These are phyloP conservation scores for Ogataea saltuana DNA, from an alignment of 805 yeast genomes.

Conservation along the genomic window DNA sequence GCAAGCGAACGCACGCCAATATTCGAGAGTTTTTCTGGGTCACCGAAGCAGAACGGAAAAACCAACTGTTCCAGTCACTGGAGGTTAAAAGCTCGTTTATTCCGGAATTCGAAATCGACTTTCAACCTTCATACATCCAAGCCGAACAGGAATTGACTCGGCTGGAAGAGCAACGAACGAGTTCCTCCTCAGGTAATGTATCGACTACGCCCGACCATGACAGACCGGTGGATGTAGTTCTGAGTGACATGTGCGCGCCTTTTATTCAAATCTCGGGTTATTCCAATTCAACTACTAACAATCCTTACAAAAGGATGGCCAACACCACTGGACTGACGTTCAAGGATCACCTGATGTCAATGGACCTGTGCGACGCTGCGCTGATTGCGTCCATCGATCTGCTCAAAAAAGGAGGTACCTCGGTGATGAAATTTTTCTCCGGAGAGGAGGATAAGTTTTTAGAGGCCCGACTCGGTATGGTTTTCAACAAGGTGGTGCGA, in stretches of 20 bases:
- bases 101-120: constrained; percentile 15
- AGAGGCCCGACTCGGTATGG: constrained; percentile 55
- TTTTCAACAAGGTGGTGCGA: constrained; percentile 63
- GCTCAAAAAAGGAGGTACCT: constrained; percentile 67
- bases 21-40: constrained; percentile 51
- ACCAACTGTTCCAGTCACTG: constrained; percentile 15
- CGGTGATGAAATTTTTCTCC: constrained; percentile 81
- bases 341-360: constrained; percentile 79
- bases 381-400: constrained; percentile 70
- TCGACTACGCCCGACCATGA: constrained; percentile 12
- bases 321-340: constrained; percentile 83
- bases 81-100: constrained; percentile 17
- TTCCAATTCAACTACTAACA: constrained; percentile 69
- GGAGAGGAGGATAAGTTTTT: constrained; percentile 75
- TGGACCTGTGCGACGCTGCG: constrained; percentile 93
- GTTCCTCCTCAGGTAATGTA: constrained; percentile 1
- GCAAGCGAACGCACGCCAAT: constrained; percentile 58
- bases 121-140: constrained; percentile 21
- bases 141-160: constrained; percentile 16
- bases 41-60: constrained; percentile 35
- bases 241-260: constrained; percentile 84
- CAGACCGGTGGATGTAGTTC: constrained; percentile 64
- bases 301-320: constrained; percentile 85
- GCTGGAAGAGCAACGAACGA: constrained; percentile 13
- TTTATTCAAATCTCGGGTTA: constrained; percentile 51